Evolutionary conservation across 2,329 filamentous ascomycete genomes (phyloP).

Genomic region (Penicillium sp.): DNA sequence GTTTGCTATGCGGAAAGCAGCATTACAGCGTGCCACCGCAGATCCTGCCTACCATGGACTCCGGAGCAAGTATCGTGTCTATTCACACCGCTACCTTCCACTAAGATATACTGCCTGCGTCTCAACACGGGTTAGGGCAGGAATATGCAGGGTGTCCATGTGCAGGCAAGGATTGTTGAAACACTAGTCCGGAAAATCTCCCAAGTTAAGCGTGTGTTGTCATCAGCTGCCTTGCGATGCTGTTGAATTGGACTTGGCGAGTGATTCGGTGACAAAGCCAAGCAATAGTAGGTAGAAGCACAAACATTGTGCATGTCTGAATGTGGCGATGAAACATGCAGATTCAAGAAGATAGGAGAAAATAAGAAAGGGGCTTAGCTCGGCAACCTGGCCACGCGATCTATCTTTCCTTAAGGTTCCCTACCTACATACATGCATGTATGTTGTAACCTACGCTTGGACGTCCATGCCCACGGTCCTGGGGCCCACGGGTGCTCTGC

Average conservation of each 20-base stretch:
- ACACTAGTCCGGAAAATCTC: constrained; percentile 16
- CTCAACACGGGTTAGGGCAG: not conserved
- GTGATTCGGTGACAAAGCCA: not conserved
- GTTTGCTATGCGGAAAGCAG: not conserved
- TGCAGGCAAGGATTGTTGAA: constrained; percentile 14
- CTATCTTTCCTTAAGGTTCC: not conserved
- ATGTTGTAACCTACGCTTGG: not conserved
- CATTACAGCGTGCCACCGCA: not conserved
- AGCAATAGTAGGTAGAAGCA: not conserved
- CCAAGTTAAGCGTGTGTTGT: constrained; percentile 9
- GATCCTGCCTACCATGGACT: not conserved
- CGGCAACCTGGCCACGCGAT: not conserved
- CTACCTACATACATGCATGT: no score
- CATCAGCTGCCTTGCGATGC: constrained; percentile 9
- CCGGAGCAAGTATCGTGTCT: constrained; percentile 4
- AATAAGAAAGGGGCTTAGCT: not conserved
- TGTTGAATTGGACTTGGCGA: constrained; percentile 2
- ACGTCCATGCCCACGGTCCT: no score
- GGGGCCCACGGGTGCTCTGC: no score
- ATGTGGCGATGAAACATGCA: not conserved
- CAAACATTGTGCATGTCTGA: not conserved
- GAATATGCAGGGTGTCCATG: constrained; percentile 12
- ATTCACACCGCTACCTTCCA: not conserved
- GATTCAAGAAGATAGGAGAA: not conserved
- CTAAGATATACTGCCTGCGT: not conserved